Percentiles rank a stretch among this genome's conserved stretches.
Conservation (phyloP, 2,329 filamentous ascomycete species). For the Pezizomycotina sp. region DNA sequence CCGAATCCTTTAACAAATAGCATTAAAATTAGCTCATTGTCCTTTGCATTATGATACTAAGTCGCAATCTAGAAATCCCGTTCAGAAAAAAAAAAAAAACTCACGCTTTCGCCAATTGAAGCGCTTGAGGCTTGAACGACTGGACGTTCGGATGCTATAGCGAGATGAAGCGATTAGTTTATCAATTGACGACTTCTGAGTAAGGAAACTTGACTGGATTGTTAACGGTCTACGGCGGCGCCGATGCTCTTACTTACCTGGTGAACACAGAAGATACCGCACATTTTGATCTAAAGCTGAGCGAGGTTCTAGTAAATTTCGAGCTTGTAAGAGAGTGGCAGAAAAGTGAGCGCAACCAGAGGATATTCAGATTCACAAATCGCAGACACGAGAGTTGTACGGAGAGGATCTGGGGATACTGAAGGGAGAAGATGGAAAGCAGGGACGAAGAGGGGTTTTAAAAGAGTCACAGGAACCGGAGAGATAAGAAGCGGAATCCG, state of each 20-base stretch:
- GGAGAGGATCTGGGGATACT: background rate
- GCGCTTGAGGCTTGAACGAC: slow-evolving; percentile 87
- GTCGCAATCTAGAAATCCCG: slow-evolving; percentile 18
- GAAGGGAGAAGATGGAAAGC: background rate
- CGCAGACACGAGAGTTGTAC: background rate
- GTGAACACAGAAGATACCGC: slow-evolving; percentile 18
- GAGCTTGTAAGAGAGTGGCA: background rate
- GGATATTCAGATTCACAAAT: background rate
- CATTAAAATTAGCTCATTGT: slow-evolving; percentile 29
- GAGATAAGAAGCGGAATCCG: no score
- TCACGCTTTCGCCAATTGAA: slow-evolving; percentile 88
- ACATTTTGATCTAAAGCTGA: slow-evolving; percentile 4
- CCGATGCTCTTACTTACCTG: slow-evolving; percentile 4
- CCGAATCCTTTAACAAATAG: slow-evolving; percentile 49
- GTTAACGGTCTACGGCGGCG: background rate
- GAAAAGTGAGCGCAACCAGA: background rate
- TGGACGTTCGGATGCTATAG: slow-evolving; percentile 69
- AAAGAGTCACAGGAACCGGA: no score
- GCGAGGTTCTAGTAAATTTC: background rate
- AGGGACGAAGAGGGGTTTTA: background rate
- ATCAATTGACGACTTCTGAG: background rate
- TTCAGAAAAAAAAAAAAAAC: slow-evolving; percentile 29
- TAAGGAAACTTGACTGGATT: background rate
- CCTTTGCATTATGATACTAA: slow-evolving; percentile 25
- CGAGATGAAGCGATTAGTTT: background rate